These are phyloP conservation scores for Termitomyces sp. DNA, from an alignment of 768 basidiomycete species.

Conservation along the genomic window DNA sequence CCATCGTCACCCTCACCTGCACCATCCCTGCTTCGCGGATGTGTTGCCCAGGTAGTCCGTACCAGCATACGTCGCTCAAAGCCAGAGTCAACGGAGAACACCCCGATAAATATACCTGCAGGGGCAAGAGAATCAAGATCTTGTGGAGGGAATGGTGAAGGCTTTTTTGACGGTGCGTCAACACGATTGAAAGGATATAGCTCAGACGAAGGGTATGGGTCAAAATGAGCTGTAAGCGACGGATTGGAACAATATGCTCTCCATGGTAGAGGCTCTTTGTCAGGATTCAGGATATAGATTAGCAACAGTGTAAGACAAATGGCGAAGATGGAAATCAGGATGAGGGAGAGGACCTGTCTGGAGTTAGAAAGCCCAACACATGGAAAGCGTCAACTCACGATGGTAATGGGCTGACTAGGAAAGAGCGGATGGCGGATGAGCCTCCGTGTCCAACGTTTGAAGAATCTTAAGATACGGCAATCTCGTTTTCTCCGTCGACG, in stretches of 20 bases:
- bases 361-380: constrained; percentile 1
- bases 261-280: constrained; percentile 94
- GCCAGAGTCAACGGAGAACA: constrained; percentile 84
- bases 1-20: constrained; percentile 66
- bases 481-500: constrained; percentile 50
- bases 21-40: constrained; percentile 71
- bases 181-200: constrained; percentile 24
- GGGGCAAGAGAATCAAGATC: constrained; percentile 73
- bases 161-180: constrained; percentile 25
- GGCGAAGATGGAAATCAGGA: constrained; percentile 76
- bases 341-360: constrained; percentile 58
- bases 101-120: constrained; percentile 81
- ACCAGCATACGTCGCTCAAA: constrained; percentile 85
- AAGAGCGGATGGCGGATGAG: constrained; percentile 70
- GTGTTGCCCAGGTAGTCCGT: constrained; percentile 85
- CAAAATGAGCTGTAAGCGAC: constrained; percentile 34
- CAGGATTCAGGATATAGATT: constrained; percentile 92
- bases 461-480: constrained; percentile 37
- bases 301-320: constrained; percentile 81
- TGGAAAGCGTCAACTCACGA: constrained; percentile 42
- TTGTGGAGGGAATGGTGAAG: constrained; percentile 61
- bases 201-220: constrained; percentile 31
- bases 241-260: constrained; percentile 85
- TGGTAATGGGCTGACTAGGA: constrained; percentile 75
- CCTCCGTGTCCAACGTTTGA: constrained; percentile 50